Evolutionary conservation across 192 early-diverging fungal genomes (phyloP).

Genomic region (Phlyctochytrium arcticum): DNA sequence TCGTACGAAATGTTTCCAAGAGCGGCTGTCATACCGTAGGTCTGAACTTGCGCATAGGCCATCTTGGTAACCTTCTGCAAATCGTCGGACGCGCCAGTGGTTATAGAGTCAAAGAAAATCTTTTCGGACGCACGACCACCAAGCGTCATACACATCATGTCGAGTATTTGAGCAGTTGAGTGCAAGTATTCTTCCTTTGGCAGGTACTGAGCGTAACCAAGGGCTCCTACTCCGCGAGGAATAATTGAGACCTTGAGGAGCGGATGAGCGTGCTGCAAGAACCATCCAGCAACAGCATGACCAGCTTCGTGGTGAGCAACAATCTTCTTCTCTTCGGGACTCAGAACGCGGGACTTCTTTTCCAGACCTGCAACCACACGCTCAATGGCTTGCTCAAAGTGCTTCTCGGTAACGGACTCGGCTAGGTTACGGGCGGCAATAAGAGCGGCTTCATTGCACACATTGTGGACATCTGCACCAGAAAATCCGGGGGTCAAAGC

Average conservation of each 20-base stretch:
- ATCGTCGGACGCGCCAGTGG: slow-evolving; percentile 98
- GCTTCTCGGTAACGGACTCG: slow-evolving; percentile 71
- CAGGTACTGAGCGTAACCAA: slow-evolving; percentile 98
- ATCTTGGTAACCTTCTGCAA: slow-evolving; percentile 94
- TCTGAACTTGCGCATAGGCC: slow-evolving; percentile 93
- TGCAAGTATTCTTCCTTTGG: slow-evolving; percentile 97
- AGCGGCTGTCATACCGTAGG: slow-evolving; percentile 94
- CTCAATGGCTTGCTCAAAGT: slow-evolving; percentile 98
- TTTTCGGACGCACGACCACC: slow-evolving; percentile 70
- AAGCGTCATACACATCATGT: slow-evolving; percentile 67
- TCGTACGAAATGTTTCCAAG: slow-evolving; percentile 86
- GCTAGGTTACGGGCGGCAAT: slow-evolving; percentile 88
- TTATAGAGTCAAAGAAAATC: slow-evolving; percentile 89
- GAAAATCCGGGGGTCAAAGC: slow-evolving; percentile 97
- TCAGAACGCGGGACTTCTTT: slow-evolving; percentile 92
- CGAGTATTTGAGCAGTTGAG: slow-evolving; percentile 84
- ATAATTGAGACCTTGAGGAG: slow-evolving; percentile 98
- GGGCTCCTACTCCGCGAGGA: slow-evolving; percentile 88
- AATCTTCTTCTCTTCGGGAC: slow-evolving; percentile 97
- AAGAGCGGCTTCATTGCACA: slow-evolving; percentile 98
- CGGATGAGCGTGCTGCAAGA: slow-evolving; percentile 91
- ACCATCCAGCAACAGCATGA: slow-evolving; percentile 98
- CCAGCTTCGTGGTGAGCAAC: slow-evolving; percentile 99
- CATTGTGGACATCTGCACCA: slow-evolving; percentile 97
- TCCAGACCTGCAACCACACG: slow-evolving; percentile 97